Conservation (phyloP, 2,329 filamentous ascomycete genomes). For the Atkinsonella texensis region DNA sequence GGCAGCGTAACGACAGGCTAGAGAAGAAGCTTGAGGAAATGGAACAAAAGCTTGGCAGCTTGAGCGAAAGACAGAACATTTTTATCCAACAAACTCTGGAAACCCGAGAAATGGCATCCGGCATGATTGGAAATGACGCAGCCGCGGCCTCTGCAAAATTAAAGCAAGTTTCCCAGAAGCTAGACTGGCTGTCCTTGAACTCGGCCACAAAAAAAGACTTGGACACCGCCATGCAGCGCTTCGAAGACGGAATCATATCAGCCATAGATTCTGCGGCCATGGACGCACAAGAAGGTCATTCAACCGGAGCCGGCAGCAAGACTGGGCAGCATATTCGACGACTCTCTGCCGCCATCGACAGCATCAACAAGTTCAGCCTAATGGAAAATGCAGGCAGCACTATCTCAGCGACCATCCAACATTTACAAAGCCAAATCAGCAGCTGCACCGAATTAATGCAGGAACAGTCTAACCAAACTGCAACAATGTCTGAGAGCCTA, state of each 20-base stretch:
- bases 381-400: background rate
- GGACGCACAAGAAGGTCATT: background rate
- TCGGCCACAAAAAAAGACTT: conserved; percentile 2
- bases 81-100: background rate
- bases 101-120: background rate
- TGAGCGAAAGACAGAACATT: background rate
- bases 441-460: background rate
- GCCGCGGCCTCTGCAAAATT: background rate
- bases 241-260: conserved; percentile 3
- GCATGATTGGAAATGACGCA: background rate
- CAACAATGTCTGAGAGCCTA: background rate
- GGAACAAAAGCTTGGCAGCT: conserved; percentile 5
- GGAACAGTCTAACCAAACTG: conserved; percentile 1
- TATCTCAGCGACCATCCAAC: background rate
- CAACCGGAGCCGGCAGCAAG: background rate
- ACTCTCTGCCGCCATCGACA: background rate
- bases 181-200: background rate
- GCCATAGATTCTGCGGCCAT: background rate
- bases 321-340: background rate
- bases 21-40: conserved; percentile 15
- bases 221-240: background rate
- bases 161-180: background rate
- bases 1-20: conserved; percentile 10
- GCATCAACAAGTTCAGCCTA: background rate
- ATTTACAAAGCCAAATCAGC: background rate